phyloP scores from a whole-genome alignment of 2,329 filamentous ascomycete species.

The Pseudogymnoascus sp. region DNA sequence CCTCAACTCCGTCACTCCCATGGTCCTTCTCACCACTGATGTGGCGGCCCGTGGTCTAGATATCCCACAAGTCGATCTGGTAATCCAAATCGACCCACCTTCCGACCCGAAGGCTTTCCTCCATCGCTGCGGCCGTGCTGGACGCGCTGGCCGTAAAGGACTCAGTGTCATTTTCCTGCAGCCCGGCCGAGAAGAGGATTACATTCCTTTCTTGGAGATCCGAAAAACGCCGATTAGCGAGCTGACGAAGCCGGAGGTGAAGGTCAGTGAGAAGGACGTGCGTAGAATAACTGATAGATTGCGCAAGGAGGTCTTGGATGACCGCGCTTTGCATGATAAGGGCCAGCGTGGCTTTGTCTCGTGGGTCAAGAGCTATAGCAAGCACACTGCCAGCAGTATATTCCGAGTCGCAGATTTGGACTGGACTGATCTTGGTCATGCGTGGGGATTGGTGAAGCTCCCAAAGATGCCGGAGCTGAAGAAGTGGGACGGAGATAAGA shows the following conservation, averaged over 20 bases:
- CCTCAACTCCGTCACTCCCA: conserved; percentile 63
- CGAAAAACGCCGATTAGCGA: conserved; percentile 74
- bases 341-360: conserved; percentile 87
- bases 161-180: conserved; percentile 80
- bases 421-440: conserved; percentile 72
- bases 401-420: conserved; percentile 76
- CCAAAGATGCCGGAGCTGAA: conserved; percentile 91
- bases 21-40: conserved; percentile 85
- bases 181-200: conserved; percentile 80
- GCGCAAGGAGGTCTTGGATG: conserved; percentile 45
- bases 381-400: conserved; percentile 85
- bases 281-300: conserved; percentile 50
- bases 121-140: conserved; percentile 83
- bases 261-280: conserved; percentile 55
- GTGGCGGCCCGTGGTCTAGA: conserved; percentile 85
- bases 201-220: conserved; percentile 77
- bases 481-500: conserved; percentile 61
- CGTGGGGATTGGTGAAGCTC: conserved; percentile 79
- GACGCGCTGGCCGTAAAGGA: conserved; percentile 78
- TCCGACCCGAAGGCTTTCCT: conserved; percentile 93
- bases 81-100: conserved; percentile 78
- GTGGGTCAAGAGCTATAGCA: conserved; percentile 85
- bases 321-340: conserved; percentile 64
- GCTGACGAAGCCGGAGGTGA: conserved; percentile 50
- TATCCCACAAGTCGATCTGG: conserved; percentile 84